Percentiles rank a stretch among this genome's conserved stretches.
These are phyloP conservation scores for Torulaspora quercuum DNA, from an alignment of 805 yeast genomes.

Conservation along the genomic window DNA sequence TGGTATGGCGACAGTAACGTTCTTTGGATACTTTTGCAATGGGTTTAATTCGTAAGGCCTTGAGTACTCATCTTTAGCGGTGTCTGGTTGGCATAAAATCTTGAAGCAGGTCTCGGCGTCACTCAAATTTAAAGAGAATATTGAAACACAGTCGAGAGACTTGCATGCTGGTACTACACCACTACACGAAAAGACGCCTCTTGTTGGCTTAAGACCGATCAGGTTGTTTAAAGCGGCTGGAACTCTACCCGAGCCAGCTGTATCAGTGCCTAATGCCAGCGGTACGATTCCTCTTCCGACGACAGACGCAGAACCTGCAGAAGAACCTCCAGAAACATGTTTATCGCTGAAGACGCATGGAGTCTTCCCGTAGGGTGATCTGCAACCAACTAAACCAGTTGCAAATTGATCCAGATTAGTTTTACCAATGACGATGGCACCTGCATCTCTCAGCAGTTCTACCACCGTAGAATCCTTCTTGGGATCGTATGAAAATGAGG, in stretches of 20 bases:
- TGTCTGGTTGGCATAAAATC: conserved; percentile 69
- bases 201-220: conserved; percentile 89
- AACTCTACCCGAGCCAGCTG: conserved; percentile 97
- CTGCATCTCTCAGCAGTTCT: conserved; percentile 68
- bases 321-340: conserved; percentile 92
- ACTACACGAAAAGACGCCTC: conserved; percentile 76
- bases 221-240: conserved; percentile 93
- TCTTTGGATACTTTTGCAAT: conserved; percentile 50
- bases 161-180: conserved; percentile 99
- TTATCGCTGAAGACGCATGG: conserved; percentile 69
- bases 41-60: conserved; percentile 71
- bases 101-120: conserved; percentile 82
- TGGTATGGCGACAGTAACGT: conserved; percentile 76
- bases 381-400: conserved; percentile 91
- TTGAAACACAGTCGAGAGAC: conserved; percentile 87
- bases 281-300: conserved; percentile 91
- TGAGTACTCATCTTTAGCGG: conserved; percentile 70
- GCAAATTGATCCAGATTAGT: conserved; percentile 97
- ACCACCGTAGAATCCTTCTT: conserved; percentile 73
- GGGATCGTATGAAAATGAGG: conserved; percentile 71
- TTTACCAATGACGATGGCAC: conserved; percentile 91
- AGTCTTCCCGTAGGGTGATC: conserved; percentile 93
- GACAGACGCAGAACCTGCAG: conserved; percentile 92
- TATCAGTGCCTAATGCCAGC: conserved; percentile 87
- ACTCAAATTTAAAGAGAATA: conserved; percentile 68